Evolutionary conservation across 495 filamentous ascomycete genomes (phyloP).

Genomic region (Penicillium atrosanguineum): DNA sequence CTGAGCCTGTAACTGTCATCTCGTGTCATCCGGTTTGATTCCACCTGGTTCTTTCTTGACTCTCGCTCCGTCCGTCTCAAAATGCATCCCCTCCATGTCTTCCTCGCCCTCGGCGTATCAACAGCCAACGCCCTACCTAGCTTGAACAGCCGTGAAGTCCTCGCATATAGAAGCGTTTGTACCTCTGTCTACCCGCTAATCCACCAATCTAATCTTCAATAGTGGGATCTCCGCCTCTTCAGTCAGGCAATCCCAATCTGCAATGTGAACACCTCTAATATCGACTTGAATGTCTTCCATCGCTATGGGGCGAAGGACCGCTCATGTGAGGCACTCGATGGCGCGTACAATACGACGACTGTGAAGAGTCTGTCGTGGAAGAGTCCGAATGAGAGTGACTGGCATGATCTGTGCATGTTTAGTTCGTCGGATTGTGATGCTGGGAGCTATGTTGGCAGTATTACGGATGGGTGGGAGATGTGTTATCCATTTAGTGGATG

Average conservation of each 20-base stretch:
- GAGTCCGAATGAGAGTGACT: conserved; percentile 13
- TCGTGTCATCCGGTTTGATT: neutral
- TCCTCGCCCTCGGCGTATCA: neutral
- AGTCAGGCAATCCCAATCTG: conserved; percentile 20
- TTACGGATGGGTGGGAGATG: conserved; percentile 30
- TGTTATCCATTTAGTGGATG: conserved; percentile 29
- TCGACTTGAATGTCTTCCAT: conserved; percentile 19
- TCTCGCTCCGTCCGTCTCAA: neutral
- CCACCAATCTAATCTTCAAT: neutral
- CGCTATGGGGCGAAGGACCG: conserved; percentile 10
- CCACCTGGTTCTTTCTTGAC: no score
- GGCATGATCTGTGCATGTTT: conserved; percentile 30
- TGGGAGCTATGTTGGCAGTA: conserved; percentile 9
- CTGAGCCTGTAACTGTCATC: neutral
- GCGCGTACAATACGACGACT: conserved; percentile 7
- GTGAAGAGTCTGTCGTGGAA: conserved; percentile 35
- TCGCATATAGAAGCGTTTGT: conserved; percentile 24
- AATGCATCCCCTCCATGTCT: conserved; percentile 4
- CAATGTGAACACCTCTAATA: conserved; percentile 20
- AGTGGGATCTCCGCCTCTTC: conserved; percentile 36
- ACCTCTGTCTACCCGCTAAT: neutral
- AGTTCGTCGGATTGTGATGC: conserved; percentile 12
- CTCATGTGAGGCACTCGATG: conserved; percentile 10
- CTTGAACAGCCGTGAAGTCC: conserved; percentile 4
- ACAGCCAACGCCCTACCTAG: conserved; percentile 7